phyloP scores from a whole-genome alignment of 2,329 filamentous ascomycete genomes.

The Piedraia hortae region DNA sequence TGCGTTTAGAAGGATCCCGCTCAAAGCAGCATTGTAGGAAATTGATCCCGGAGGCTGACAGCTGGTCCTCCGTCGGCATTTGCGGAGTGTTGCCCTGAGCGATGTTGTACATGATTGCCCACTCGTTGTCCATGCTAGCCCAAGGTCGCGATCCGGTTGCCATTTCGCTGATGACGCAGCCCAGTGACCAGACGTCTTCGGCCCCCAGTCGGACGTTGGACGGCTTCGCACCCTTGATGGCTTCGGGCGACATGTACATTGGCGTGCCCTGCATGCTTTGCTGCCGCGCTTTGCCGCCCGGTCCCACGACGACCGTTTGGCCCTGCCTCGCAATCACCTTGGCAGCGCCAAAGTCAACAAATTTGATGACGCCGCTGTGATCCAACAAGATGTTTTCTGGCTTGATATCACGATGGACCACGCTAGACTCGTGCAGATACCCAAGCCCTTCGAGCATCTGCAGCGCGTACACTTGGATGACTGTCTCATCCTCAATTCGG shows the following conservation, averaged over 20 bases:
- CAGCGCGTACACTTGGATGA: conserved; percentile 86
- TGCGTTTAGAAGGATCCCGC: conserved; percentile 50
- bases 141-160: conserved; percentile 80
- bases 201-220: conserved; percentile 47
- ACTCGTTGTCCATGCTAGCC: conserved; percentile 92
- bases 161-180: conserved; percentile 94
- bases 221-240: conserved; percentile 75
- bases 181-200: conserved; percentile 86
- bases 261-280: conserved; percentile 94
- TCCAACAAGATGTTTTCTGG: conserved; percentile 91
- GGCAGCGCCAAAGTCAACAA: conserved; percentile 91
- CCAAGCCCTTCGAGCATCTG: conserved; percentile 83
- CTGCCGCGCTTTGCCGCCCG: conserved; percentile 8
- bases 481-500: conserved; percentile 88
- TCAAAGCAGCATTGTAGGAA: conserved; percentile 73
- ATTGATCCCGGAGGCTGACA: conserved; percentile 61
- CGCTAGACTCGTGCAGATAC: conserved; percentile 74
- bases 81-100: conserved; percentile 84
- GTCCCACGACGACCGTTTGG: conserved; percentile 43
- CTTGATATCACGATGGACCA: conserved; percentile 93
- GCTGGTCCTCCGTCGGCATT: conserved; percentile 54
- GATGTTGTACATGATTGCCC: conserved; percentile 99
- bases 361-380: conserved; percentile 95
- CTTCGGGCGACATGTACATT: conserved; percentile 99
- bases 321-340: conserved; percentile 91